These are phyloP conservation scores for Thermomyces lanuginosus DNA, from an alignment of 2,329 filamentous ascomycete genomes.

Conservation along the genomic window DNA sequence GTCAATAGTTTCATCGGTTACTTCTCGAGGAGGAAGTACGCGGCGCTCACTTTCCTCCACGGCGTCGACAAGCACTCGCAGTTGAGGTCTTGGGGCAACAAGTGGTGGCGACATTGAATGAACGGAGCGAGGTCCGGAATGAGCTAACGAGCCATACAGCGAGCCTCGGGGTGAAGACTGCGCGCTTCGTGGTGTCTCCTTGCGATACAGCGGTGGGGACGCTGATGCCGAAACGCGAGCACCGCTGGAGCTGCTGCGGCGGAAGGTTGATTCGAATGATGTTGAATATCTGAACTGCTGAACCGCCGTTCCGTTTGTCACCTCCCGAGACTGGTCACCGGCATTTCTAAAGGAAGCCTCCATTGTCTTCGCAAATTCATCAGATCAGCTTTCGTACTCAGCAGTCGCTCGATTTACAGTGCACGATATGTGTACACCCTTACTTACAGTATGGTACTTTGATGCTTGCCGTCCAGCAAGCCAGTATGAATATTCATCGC, in stretches of 20 bases:
- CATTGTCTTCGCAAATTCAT: constrained; percentile 16
- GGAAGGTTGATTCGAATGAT: constrained; percentile 18
- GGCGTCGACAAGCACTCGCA: constrained; percentile 15
- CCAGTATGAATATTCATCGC: too few relatives aligned
- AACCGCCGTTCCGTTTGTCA: constrained; percentile 16
- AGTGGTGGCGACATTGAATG: constrained; percentile 27
- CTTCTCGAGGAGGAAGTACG: constrained; percentile 47
- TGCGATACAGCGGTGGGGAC: constrained; percentile 23
- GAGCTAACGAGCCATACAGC: constrained; percentile 14
- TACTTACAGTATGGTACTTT: too few relatives aligned
- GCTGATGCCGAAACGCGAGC: constrained; percentile 17
- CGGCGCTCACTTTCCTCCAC: constrained; percentile 29
- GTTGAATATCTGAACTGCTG: constrained; percentile 25
- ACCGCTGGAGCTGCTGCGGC: constrained; percentile 22
- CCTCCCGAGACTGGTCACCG: constrained; percentile 14
- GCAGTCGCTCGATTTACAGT: too few relatives aligned
- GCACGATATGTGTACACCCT: too few relatives aligned
- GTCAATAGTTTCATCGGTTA: constrained; percentile 56
- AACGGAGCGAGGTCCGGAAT: constrained; percentile 16
- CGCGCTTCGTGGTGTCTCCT: constrained; percentile 21
- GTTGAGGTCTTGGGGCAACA: constrained; percentile 15
- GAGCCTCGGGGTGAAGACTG: constrained; percentile 23
- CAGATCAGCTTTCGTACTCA: too few relatives aligned
- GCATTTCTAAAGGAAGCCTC: constrained; percentile 16
- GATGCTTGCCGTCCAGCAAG: too few relatives aligned